Percentiles rank a stretch among this genome's conserved stretches.
Conservation (phyloP, 129 eudicot genomes). For the Flaveria sonorensis region DNA sequence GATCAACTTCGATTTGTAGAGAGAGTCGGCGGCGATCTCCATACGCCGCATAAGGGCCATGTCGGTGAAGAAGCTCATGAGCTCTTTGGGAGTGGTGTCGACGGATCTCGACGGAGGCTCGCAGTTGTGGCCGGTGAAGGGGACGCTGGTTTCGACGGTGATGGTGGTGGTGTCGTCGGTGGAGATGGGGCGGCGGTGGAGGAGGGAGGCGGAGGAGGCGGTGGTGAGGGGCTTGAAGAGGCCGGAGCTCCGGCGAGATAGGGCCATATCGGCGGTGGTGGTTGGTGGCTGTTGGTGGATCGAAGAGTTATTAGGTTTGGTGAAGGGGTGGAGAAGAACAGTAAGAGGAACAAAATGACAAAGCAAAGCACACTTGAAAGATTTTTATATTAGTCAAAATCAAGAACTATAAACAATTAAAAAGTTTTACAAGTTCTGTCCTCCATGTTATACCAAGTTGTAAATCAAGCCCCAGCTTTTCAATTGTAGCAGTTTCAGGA, state of each 20-base stretch:
- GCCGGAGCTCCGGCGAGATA: slow-evolving; percentile 40
- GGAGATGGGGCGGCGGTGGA: slow-evolving; percentile 35
- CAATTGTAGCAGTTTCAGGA: neutral
- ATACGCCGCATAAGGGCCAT: slow-evolving; percentile 94
- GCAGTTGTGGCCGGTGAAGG: slow-evolving; percentile 84
- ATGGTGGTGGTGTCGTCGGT: slow-evolving; percentile 58
- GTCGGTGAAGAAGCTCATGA: slow-evolving; percentile 76
- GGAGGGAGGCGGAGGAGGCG: slow-evolving; percentile 34
- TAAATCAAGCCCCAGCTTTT: neutral
- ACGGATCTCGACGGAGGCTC: slow-evolving; percentile 87
- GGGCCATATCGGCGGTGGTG: slow-evolving; percentile 26
- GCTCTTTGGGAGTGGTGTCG: slow-evolving; percentile 68
- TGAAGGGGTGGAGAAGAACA: slow-evolving; percentile 27
- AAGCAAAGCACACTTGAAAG: neutral
- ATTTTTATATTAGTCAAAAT: slow-evolving; percentile 4
- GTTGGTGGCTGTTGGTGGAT: slow-evolving; percentile 25
- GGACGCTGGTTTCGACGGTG: slow-evolving; percentile 81
- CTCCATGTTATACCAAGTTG: neutral
- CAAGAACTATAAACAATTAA: neutral
- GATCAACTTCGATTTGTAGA: slow-evolving; percentile 90
- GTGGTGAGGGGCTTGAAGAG: slow-evolving; percentile 36
- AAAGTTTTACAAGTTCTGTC: neutral
- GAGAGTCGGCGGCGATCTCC: slow-evolving; percentile 98
- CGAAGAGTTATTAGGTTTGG: slow-evolving; percentile 37
- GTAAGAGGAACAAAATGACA: slow-evolving; percentile 18